Evolutionary conservation across 202 grass and related monocot genomes (phyloP).

Genomic region (Carex sylvatica): DNA sequence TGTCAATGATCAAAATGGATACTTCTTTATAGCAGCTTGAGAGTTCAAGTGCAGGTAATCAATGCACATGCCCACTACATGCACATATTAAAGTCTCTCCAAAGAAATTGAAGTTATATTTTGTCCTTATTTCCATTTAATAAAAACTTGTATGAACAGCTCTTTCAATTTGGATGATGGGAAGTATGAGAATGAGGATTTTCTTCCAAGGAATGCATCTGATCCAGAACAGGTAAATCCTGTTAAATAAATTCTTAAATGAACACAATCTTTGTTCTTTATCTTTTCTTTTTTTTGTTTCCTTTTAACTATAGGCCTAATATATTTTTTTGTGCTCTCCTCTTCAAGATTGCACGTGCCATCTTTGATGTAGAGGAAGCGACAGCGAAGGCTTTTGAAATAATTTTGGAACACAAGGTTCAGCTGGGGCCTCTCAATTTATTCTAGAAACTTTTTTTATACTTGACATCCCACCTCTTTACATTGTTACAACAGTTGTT

Average conservation of each 20-base stretch:
- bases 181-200: slow-evolving; percentile 86
- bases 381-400: slow-evolving; percentile 74
- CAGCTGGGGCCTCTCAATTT: slow-evolving; percentile 19
- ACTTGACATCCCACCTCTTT: not conserved
- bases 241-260: slow-evolving; percentile 19
- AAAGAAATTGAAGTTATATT: not conserved
- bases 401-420: slow-evolving; percentile 94
- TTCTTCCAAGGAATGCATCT: slow-evolving; percentile 58
- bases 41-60: not conserved
- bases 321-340: slow-evolving; percentile 15
- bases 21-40: not conserved
- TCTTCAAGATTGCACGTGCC: slow-evolving; percentile 67
- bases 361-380: slow-evolving; percentile 96
- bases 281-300: not conserved
- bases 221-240: slow-evolving; percentile 62
- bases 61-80: not conserved
- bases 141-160: slow-evolving; percentile 39
- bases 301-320: slow-evolving; percentile 23
- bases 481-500: not conserved
- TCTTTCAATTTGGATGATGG: slow-evolving; percentile 88
- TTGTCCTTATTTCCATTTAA: not conserved
- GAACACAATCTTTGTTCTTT: not conserved
- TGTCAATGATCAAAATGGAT: not conserved
- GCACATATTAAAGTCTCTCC: not conserved
- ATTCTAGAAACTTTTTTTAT: not conserved